Base-by-base conservation (phyloP, 345 rosid genomes). In the Euphorbia lathyris region DNA sequence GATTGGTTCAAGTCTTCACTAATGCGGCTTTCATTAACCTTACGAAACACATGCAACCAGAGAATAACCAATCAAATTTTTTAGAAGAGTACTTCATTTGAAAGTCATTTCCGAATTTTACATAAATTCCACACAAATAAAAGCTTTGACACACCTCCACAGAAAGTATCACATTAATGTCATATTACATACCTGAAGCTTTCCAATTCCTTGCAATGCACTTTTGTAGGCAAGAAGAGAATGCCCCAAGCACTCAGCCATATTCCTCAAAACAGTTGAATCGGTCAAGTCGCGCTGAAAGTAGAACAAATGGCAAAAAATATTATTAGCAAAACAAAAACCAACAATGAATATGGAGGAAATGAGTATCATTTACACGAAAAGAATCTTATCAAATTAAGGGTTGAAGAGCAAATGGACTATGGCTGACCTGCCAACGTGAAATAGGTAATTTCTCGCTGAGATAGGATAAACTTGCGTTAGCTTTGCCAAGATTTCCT, bases 181-280 rank as follows among this genome's bases (percentile, higher is more conserved):
- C 67, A 34, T 58, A 63, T 27, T 27, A 50, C 73, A 34, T 78
- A 90, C 98, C 99, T 90, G 87, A 83, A 95, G 98, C 81, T 92
- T 95, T 53, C 73, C 81, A 10, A 92, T 89, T 70, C 99, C 99
- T 70, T 84, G 88, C 69, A 92, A 70, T 3, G 96, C 89, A 59
- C 98, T 90, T 83, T 86, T 92, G 85, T 90, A 96, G 61, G 96
- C 96, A 30, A 96, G 91, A 75, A 96, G 96, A 75, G 97, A 96
- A 76, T 92, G 98, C 22, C 96, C 99, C 58, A 96, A 74, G 84
- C 92, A 95, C 74, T 86, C 90, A 23, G 93, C 98, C 92, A 89
- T 86, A 82, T 86, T 96, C 83, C 99, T 89, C 83, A 96, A 72
- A 58, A 89, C 96, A 69, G 98, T 96, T 51, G 97, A 96, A 86